Evolutionary conservation across 2,329 filamentous ascomycete genomes (phyloP).

Genomic region (Bertia moriformis): DNA sequence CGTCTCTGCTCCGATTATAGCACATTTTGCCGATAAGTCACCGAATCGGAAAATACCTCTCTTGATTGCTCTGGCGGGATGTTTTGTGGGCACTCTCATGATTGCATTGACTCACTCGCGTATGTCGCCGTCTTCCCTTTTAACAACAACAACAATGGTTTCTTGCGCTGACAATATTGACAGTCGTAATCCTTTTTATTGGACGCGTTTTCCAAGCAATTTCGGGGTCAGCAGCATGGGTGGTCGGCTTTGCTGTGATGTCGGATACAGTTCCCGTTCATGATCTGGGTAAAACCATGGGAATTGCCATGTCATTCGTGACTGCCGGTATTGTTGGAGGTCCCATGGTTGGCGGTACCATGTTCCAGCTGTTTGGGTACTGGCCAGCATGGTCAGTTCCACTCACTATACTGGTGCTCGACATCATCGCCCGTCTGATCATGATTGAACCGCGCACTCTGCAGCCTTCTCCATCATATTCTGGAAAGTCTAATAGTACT

Average conservation of each 20-base stretch:
- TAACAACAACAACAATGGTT: neutral
- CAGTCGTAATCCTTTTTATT: neutral
- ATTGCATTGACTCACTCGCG: neutral
- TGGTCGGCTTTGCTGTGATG: neutral
- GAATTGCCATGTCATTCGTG: neutral
- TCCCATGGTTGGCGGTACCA: neutral
- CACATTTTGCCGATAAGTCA: neutral
- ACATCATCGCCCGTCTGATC: neutral
- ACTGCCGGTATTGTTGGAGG: neutral
- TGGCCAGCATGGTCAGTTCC: neutral
- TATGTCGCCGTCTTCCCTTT: neutral
- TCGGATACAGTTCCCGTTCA: neutral
- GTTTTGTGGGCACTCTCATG: neutral
- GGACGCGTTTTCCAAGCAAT: neutral
- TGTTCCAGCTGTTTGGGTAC: neutral
- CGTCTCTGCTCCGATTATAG: neutral
- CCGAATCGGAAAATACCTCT: neutral
- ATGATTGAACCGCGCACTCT: neutral
- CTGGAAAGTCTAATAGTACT: neutral
- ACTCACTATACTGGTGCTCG: neutral
- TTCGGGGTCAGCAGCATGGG: neutral
- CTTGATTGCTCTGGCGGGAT: neutral
- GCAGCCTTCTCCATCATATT: no score
- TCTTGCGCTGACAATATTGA: neutral
- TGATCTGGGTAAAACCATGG: neutral